Evolutionary conservation across 495 filamentous ascomycete species (phyloP), one percentile per base, ranked within the genome.

Genomic region (Chaetomium fimeti): DNA sequence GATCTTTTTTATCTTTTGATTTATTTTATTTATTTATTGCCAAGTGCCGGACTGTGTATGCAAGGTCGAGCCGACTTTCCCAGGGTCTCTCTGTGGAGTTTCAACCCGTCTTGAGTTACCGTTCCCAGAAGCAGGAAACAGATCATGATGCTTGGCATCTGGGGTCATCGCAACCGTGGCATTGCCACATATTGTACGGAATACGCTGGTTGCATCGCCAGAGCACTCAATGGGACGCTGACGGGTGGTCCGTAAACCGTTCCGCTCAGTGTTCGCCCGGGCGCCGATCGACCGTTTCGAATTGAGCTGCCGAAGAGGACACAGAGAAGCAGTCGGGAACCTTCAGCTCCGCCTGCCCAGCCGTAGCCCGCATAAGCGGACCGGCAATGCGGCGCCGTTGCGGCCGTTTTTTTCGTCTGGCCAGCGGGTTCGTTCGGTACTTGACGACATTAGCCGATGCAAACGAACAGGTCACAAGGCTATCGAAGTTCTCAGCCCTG

Each of bases 331-430:
- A 7, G 29, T 36, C 27, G 29, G 57, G 57, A 60, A 28, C 57
- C 25, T n/a, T 49, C 57, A 49, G 24, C 57, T 60, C 43, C 57
- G 57, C 57, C 15, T 32, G 42, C 27, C 57, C 45, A 51, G 36
- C 32, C 51, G 13, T 24, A 43, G 29, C 60, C 36, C 60, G 60
- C 60, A 62, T 55, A 42, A 47, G 27, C 60, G 51, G 60, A 55
- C 60, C 60, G 60, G 47, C 49, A 62, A 55, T 62, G 60, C 60
- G 60, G 51, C 36, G 59, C 25, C 55, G 55, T 40, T 40, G 32
- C 18, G 20, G 12, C 58, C 42, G 57, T 60, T 49, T 45, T 2
- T 13, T 27, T 24, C n/a, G n/a, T n/a, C 8, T 20, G 5, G 13
- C 5, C 22, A 25, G n/a, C 25, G 22, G 27, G 7, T 24, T n/a